Base-by-base conservation (phyloP, 176 grass and related monocot species). In the Hordeum marinum region DNA sequence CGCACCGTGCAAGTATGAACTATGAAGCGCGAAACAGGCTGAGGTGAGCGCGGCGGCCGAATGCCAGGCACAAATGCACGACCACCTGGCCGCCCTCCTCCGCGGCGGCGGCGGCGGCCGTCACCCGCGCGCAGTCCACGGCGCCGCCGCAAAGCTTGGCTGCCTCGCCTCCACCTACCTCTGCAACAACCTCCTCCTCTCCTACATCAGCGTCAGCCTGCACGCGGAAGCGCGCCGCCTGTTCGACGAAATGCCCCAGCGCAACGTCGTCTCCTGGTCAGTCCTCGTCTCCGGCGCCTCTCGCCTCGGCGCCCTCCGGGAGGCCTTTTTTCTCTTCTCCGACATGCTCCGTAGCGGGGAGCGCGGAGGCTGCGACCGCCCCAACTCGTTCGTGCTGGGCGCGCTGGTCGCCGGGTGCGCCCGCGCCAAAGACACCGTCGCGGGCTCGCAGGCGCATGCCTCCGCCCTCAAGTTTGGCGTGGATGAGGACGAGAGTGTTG, bases 241-340 rank as follows among this genome's bases (percentile, higher is more conserved):
- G 80, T 90, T 95, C 90, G 90, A 92, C 72, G 85, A 84, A 92
- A 95, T 86, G 79, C 85, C 83, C 37, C 90, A 42, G 12, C 85
- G 82, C 20, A 92, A 92, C 48, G 63, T 88, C 37, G 58, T 85
- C 71, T 88, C 88, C 13, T 95, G 90, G 90, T 86, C 80, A n/a
- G 11, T 84, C 36, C 68, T 89, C 25, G 85, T 91, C 23, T 88
- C 88, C 39, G 83, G 45, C 71, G 83, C 61, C 29, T 73, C 88
- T 14, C 83, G 57, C 39, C 60, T 83, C 5, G 82, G 89, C 3
- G 35, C 26, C 36, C 72, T 94, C 27, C 63, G 11, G 24, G 80
- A 68, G 18, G 79, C 80, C 12, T 75, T 90, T 4, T 63, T 42
- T 7, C 82, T 86, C 8, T 83, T 95, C 20, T 73, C 76, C 32